Conservation (phyloP, 805 yeast species). For the Nakazawaea populi region DNA sequence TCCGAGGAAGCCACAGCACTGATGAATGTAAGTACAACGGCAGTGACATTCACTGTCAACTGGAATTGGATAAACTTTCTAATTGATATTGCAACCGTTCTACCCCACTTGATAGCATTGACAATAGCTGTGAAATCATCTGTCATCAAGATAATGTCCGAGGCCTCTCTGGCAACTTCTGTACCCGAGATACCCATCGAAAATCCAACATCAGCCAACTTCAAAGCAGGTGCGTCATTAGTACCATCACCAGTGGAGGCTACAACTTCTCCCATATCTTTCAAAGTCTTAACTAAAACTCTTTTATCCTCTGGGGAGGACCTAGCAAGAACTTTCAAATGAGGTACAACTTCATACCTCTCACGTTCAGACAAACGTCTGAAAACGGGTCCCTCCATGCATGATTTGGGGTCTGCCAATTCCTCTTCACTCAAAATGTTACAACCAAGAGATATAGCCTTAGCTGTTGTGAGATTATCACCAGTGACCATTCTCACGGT, state of each 20-base stretch:
- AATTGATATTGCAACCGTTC: conserved; percentile 92
- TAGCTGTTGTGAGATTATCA: conserved; percentile 87
- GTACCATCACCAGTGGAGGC: conserved; percentile 99
- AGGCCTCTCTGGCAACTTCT: conserved; percentile 97
- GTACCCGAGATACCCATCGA: conserved; percentile 99
- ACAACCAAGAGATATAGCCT: conserved; percentile 83
- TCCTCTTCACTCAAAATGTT: conserved; percentile 61
- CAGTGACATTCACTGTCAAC: conserved; percentile 92
- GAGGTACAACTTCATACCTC: conserved; percentile 59
- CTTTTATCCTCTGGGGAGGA: conserved; percentile 96
- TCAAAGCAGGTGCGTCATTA: conserved; percentile 96
- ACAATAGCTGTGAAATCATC: conserved; percentile 94
- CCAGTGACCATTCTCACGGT: conserved; percentile 98
- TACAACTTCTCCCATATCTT: conserved; percentile 82
- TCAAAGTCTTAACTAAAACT: conserved; percentile 74
- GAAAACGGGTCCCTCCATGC: conserved; percentile 92
- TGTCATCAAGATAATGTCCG: conserved; percentile 86
- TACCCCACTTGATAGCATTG: conserved; percentile 97
- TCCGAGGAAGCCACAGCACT: conserved; percentile 82
- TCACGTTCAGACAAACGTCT: conserved; percentile 57
- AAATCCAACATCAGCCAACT: conserved; percentile 95
- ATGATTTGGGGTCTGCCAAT: conserved; percentile 46
- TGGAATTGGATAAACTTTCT: conserved; percentile 96
- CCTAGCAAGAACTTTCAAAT: conserved; percentile 80
- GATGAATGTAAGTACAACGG: conserved; percentile 90